Evolutionary conservation across 768 basidiomycete species (phyloP).

Genomic region (Boletus subparvulus): DNA sequence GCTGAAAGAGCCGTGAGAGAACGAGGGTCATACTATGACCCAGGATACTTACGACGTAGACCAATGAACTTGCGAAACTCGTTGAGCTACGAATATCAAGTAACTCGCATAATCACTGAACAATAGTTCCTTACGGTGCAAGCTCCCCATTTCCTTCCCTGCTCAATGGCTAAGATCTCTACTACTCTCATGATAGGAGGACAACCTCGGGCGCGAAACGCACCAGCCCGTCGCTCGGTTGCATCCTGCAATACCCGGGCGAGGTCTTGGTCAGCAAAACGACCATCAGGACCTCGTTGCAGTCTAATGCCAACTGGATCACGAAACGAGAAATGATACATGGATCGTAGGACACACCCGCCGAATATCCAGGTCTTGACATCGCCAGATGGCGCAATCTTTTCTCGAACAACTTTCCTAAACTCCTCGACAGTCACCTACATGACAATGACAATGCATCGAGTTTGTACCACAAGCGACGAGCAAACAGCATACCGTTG

Average conservation of each 20-base stretch:
- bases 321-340: background rate
- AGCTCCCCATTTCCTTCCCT: slow-evolving; percentile 65
- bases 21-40: background rate
- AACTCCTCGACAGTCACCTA: slow-evolving; percentile 26
- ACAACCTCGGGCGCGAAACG: slow-evolving; percentile 68
- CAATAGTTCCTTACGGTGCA: slow-evolving; percentile 53
- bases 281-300: slow-evolving; percentile 48
- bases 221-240: slow-evolving; percentile 56
- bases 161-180: slow-evolving; percentile 68
- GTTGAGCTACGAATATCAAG: slow-evolving; percentile 45
- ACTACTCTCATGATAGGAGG: slow-evolving; percentile 64
- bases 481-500: slow-evolving; percentile 32
- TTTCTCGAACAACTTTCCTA: slow-evolving; percentile 11
- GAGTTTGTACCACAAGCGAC: background rate
- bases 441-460: background rate
- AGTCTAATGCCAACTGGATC: slow-evolving; percentile 36
- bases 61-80: slow-evolving; percentile 74
- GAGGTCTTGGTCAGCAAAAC: slow-evolving; percentile 63
- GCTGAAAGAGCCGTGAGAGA: slow-evolving; percentile 39
- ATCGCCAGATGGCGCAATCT: slow-evolving; percentile 4
- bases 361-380: slow-evolving; percentile 56
- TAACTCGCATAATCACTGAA: background rate
- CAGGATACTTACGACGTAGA: slow-evolving; percentile 51
- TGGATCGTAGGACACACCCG: slow-evolving; percentile 32
- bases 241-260: slow-evolving; percentile 62